Evolutionary conservation across 768 basidiomycete genomes (phyloP).

Genomic region (Aureoboletus auriporus): DNA sequence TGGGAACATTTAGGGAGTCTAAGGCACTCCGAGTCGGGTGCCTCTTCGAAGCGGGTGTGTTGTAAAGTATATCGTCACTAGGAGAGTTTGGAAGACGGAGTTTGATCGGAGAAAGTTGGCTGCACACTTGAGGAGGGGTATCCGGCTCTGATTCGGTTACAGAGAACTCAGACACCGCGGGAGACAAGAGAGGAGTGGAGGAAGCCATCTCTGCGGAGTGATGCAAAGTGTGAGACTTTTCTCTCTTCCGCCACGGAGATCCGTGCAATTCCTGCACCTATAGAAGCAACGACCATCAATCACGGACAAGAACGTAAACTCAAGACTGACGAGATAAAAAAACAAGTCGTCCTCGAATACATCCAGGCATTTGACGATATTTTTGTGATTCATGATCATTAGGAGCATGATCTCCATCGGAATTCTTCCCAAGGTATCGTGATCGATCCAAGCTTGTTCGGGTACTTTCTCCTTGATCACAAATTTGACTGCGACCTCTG

Average conservation of each 20-base stretch:
- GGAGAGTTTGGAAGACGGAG: constrained; percentile 14
- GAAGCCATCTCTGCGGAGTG: constrained; percentile 28
- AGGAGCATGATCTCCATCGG: constrained; percentile 84
- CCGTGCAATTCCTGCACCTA: constrained; percentile 94
- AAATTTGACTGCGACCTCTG: constrained; percentile 92
- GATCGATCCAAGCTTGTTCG: constrained; percentile 50
- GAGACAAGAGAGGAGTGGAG: constrained; percentile 53
- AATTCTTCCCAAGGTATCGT: constrained; percentile 56
- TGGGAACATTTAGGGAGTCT: constrained; percentile 19
- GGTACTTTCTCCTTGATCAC: constrained; percentile 75
- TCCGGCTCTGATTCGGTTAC: constrained; percentile 39
- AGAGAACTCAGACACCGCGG: constrained; percentile 49
- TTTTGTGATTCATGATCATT: constrained; percentile 67
- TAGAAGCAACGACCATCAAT: constrained; percentile 5
- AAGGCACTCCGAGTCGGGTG: not conserved
- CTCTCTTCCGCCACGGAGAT: constrained; percentile 69
- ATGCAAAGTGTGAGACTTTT: constrained; percentile 30
- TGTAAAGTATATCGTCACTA: constrained; percentile 5
- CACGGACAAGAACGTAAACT: not conserved
- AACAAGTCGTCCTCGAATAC: constrained; percentile 80
- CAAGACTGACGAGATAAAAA: constrained; percentile 74
- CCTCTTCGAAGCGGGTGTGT: constrained; percentile 11
- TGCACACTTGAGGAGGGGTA: constrained; percentile 38
- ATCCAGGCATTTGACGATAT: constrained; percentile 80
- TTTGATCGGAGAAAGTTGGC: constrained; percentile 19